Conservation (phyloP, 1,284 basidiomycete genomes). For the Xerocomus nothofagi region DNA sequence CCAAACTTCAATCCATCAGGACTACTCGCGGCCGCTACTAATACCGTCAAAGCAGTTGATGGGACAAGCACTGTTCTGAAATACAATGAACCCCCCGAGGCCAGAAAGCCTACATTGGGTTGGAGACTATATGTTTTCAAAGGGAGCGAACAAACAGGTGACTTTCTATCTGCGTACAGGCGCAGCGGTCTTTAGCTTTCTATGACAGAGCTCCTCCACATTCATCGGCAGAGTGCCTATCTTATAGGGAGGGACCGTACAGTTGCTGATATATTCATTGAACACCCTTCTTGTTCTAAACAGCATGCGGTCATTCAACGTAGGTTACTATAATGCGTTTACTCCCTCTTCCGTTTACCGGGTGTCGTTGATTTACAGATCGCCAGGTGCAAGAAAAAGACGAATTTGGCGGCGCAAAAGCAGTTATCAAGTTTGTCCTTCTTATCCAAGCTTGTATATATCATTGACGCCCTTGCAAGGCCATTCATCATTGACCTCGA, state of each 20-base stretch:
- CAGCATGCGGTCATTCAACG: slow-evolving; percentile 98
- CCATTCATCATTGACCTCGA: slow-evolving; percentile 97
- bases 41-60: slow-evolving; percentile 73
- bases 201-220: slow-evolving; percentile 78
- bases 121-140: slow-evolving; percentile 99
- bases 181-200: slow-evolving; percentile 3
- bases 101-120: slow-evolving; percentile 82
- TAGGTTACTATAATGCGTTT: slow-evolving; percentile 35
- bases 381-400: slow-evolving; percentile 85
- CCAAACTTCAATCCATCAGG: slow-evolving; percentile 91
- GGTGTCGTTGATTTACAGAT: slow-evolving; percentile 44
- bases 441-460: neutral
- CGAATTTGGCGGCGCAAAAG: slow-evolving; percentile 82
- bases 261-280: slow-evolving; percentile 87
- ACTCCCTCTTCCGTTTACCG: slow-evolving; percentile 8
- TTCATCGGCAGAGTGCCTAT: slow-evolving; percentile 92
- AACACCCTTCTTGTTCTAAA: slow-evolving; percentile 97
- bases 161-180: slow-evolving; percentile 32
- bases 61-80: slow-evolving; percentile 89
- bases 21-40: slow-evolving; percentile 92
- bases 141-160: slow-evolving; percentile 88
- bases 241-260: slow-evolving; percentile 88
- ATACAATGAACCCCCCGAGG: slow-evolving; percentile 99
- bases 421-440: slow-evolving; percentile 71
- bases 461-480: slow-evolving; percentile 42